A percentile compares a stretch with the other conserved stretches of the same genome.
Conservation (phyloP, 2,329 filamentous ascomycete genomes). For the Fusarium goolgardi region DNA sequence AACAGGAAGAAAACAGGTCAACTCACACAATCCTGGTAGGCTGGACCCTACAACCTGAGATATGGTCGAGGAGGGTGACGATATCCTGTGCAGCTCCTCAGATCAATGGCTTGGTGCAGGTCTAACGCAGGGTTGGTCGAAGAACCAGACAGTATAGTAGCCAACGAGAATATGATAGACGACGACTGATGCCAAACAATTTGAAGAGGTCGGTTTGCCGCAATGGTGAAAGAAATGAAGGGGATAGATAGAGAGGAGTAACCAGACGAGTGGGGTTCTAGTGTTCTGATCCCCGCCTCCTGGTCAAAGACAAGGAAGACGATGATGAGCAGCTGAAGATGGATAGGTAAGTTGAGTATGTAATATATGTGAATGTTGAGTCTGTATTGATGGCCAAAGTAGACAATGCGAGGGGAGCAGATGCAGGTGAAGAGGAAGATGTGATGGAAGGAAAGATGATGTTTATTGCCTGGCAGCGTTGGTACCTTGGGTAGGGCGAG, state of each 20-base stretch:
- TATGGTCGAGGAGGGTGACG: slow-evolving; percentile 27
- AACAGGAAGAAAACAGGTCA: slow-evolving; percentile 22
- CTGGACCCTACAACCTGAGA: slow-evolving; percentile 26
- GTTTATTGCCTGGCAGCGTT: slow-evolving; percentile 16
- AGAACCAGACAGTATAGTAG: slow-evolving; percentile 5
- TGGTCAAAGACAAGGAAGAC: slow-evolving; percentile 18
- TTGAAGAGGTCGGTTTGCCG: slow-evolving; percentile 12
- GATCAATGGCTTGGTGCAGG: slow-evolving; percentile 9
- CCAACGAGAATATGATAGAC: background rate
- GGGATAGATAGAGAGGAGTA: slow-evolving; percentile 27
- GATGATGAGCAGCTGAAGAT: slow-evolving; percentile 11
- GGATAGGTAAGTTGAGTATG: slow-evolving; percentile 10
- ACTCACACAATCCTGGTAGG: slow-evolving; percentile 37
- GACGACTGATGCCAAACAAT: slow-evolving; percentile 9
- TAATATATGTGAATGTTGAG: slow-evolving; percentile 9
- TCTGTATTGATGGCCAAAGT: background rate
- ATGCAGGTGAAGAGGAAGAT: slow-evolving; percentile 12
- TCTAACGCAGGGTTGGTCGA: slow-evolving; percentile 15
- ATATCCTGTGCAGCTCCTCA: slow-evolving; percentile 26
- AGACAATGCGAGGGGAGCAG: slow-evolving; percentile 8
- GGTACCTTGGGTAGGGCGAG: slow-evolving; percentile 10
- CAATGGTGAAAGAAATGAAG: slow-evolving; percentile 32
- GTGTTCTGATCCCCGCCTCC: slow-evolving; percentile 38
- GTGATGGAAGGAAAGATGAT: slow-evolving; percentile 16
- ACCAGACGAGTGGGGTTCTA: slow-evolving; percentile 39